These are phyloP conservation scores for Fennellomyces sp. DNA, from an alignment of 371 early-diverging fungal species.

Conservation along the genomic window DNA sequence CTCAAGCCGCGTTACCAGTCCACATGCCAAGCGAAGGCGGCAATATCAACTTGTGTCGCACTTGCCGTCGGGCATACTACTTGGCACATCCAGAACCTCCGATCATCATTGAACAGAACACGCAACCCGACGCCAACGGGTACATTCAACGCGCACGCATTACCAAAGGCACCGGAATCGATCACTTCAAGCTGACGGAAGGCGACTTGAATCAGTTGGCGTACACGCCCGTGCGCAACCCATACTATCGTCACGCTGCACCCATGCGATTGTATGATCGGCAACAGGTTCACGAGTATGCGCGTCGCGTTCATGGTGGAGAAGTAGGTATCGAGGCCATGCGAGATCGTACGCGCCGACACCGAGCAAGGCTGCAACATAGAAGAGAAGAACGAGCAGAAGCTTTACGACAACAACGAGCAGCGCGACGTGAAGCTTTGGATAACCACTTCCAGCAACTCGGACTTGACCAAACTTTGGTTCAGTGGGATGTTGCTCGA, in stretches of 20 bases:
- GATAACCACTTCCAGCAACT: not conserved
- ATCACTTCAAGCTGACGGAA: not conserved
- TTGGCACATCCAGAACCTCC: not conserved
- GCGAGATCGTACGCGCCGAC: not conserved
- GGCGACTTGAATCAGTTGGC: not conserved
- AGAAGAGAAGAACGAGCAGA: not conserved
- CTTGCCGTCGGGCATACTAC: not conserved
- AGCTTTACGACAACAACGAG: not conserved
- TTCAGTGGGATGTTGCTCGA: not conserved
- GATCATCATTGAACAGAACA: not conserved
- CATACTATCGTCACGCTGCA: conserved; percentile 16
- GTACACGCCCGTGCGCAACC: conserved; percentile 10
- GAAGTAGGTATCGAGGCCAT: conserved; percentile 22
- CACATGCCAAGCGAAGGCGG: not conserved
- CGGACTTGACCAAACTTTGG: not conserved
- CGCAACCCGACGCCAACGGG: not conserved
- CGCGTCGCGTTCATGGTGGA: conserved; percentile 28
- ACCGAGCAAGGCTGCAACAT: not conserved
- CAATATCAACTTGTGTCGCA: not conserved
- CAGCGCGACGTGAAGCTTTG: not conserved
- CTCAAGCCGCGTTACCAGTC: not conserved
- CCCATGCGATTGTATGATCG: conserved; percentile 25
- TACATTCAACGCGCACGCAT: not conserved
- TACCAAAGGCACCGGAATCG: conserved; percentile 1
- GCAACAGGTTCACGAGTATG: conserved; percentile 5